Base-by-base conservation (phyloP, 2,329 filamentous ascomycete species). In the Sphaerulina populicola region DNA sequence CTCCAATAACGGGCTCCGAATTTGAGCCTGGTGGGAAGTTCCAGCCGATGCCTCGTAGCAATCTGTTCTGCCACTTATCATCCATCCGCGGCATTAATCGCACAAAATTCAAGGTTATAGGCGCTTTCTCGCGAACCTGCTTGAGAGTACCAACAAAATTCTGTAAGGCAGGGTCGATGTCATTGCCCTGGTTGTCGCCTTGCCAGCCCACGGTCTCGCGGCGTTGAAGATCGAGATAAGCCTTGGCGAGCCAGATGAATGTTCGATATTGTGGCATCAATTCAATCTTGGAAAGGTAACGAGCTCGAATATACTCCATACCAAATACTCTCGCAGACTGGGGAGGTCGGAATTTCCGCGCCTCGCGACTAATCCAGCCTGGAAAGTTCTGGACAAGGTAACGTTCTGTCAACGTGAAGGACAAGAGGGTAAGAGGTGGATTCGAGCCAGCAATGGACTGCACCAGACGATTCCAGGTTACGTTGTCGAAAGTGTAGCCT, bases 331-430 rank as follows among this genome's bases (percentile, higher is more conserved):
- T 49, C 33, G 31, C 60, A 54, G 52, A 59, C 53, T 49, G 66
- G 39, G 30, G 66, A 58, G 51, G 60, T 47, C 33, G 61, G 53
- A 9, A 66, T 60, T 2, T 67, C 41, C 41, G 67, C 62, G 61
- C 68, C 63, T 54, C 55, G 23, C 21, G 40, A 9, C 18, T 33
- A 15, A 44, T 6, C 87, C 89, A 96, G 21, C 88, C 88, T 9
- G 79, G 78, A 78, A 89, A 95, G 31, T 79, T 75, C 1, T 79
- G 76, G 78, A 95, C 94, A 49, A 97, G 81, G 54, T 81, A 79
- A 23, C 75, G 70, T 71, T 97, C 91, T 64, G 86, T 91, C 46
- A 83, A 70, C 18, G 71, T 65, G 69, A 93, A 94, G 35, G 89
- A 89, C 15, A 83, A 74, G 43, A 79, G 69, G 60, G 78, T 77